A percentile compares a stretch with the other conserved stretches of the same genome.
These are phyloP conservation scores for Calonectria ilicicola DNA, from an alignment of 2,329 filamentous ascomycete genomes.

Conservation along the genomic window DNA sequence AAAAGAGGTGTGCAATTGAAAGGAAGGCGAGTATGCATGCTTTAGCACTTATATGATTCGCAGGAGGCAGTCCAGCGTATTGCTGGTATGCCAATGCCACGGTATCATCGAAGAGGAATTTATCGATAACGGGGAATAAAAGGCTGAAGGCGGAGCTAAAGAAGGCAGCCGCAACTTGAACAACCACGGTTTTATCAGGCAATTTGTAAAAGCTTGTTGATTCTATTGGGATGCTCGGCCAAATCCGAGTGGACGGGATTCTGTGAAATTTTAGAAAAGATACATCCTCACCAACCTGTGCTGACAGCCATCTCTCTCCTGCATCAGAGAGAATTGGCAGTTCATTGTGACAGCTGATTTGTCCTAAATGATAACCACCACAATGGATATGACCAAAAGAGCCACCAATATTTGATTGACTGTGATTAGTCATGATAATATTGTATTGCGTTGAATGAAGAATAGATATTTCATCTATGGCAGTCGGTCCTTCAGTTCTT, in stretches of 20 bases:
- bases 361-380: neutral
- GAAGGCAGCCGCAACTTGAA: neutral
- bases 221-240: neutral
- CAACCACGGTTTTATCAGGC: neutral
- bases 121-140: neutral
- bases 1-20: neutral
- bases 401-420: neutral
- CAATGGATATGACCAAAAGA: neutral
- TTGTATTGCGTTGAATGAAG: neutral
- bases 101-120: neutral
- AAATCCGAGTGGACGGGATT: neutral
- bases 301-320: neutral
- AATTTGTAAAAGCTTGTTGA: neutral
- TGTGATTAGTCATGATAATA: neutral
- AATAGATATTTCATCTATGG: neutral
- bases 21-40: neutral
- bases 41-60: neutral
- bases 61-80: neutral
- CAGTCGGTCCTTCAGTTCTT: neutral
- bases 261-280: neutral
- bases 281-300: neutral
- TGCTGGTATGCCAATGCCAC: neutral
- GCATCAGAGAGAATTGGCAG: neutral
- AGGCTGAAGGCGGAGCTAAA: neutral
- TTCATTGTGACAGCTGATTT: neutral